Evolutionary conservation across 1,139 yeast species (phyloP).

Genomic region (Yamadazyma oceani): DNA sequence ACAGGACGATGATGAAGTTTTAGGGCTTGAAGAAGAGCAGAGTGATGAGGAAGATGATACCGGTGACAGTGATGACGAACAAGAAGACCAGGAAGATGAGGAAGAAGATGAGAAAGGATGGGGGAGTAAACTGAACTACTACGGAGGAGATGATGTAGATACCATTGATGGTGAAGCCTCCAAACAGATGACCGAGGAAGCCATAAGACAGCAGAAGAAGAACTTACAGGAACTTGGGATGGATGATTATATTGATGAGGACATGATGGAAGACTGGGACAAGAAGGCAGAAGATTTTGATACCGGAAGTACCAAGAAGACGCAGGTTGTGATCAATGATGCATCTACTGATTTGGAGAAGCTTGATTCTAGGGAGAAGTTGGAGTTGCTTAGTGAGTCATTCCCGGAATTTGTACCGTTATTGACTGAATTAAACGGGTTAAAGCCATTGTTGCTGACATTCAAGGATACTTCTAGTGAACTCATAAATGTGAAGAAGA

Average conservation of each 20-base stretch:
- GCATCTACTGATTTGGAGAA: constrained; percentile 32
- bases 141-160: constrained; percentile 74
- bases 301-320: constrained; percentile 21
- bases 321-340: constrained; percentile 25
- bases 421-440: constrained; percentile 56
- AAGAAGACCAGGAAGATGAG: constrained; percentile 45
- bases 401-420: constrained; percentile 88
- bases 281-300: constrained; percentile 37
- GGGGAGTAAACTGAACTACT: constrained; percentile 81
- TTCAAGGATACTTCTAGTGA: constrained; percentile 32
- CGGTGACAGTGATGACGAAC: constrained; percentile 36
- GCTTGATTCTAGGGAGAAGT: constrained; percentile 45
- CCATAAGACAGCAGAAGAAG: constrained; percentile 80
- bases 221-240: constrained; percentile 78
- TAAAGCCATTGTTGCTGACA: constrained; percentile 42
- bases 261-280: constrained; percentile 71
- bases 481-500: constrained; percentile 49
- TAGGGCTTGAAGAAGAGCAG: constrained; percentile 28
- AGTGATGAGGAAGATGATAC: constrained; percentile 35
- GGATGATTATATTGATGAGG: constrained; percentile 85
- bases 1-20: constrained; percentile 25
- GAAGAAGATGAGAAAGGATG: constrained; percentile 65
- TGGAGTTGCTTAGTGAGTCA: constrained; percentile 50
- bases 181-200: constrained; percentile 82
- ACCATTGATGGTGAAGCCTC: constrained; percentile 79